These are phyloP conservation scores for Naematelia aurantialba DNA, from an alignment of 768 basidiomycete genomes.

Conservation along the genomic window DNA sequence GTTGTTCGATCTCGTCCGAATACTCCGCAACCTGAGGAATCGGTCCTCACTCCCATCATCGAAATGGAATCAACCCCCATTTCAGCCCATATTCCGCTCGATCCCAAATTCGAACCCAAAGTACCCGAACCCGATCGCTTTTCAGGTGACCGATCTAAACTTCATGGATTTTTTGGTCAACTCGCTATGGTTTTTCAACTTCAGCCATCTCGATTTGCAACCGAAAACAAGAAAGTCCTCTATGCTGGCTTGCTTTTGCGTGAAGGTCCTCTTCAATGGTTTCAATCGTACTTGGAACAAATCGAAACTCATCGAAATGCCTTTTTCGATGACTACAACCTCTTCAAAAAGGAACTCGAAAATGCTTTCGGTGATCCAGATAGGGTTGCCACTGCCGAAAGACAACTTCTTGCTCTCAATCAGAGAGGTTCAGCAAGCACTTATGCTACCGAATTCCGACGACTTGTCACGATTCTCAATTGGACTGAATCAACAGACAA, in stretches of 20 bases:
- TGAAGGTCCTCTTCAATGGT: neutral
- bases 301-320: neutral
- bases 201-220: neutral
- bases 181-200: neutral
- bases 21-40: no score
- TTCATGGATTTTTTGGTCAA: neutral
- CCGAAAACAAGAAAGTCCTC: neutral
- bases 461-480: neutral
- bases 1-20: no score
- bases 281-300: neutral
- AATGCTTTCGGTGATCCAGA: slow-evolving; percentile 1
- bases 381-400: slow-evolving; percentile 1
- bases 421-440: neutral
- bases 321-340: no score
- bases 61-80: no score
- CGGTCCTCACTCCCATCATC: no score
- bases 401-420: neutral
- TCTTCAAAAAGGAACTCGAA: neutral
- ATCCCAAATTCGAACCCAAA: slow-evolving; percentile 1
- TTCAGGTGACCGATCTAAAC: neutral
- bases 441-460: neutral
- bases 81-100: no score
- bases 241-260: neutral
- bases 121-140: neutral
- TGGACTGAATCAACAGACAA: slow-evolving; percentile 5